Evolutionary conservation across 2,329 filamentous ascomycete species (phyloP).

Genomic region (Colletotrichum lupini): DNA sequence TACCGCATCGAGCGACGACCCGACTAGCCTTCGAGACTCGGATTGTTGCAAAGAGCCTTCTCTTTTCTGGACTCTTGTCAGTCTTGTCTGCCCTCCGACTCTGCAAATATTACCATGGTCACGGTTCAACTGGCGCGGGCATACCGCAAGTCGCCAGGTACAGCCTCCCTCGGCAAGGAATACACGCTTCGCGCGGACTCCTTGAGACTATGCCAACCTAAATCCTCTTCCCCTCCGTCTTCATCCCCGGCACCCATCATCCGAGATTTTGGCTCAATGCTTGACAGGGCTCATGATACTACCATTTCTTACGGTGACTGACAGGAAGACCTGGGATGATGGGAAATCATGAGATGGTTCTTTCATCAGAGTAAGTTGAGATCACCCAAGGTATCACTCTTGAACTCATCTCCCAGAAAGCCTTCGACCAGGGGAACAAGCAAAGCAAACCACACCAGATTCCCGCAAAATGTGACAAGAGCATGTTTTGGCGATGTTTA

Average conservation of each 20-base stretch:
- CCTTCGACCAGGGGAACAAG: no score
- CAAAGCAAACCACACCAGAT: background rate
- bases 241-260: slow-evolving; percentile 9
- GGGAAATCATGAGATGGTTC: no score
- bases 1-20: slow-evolving; percentile 3
- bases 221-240: background rate
- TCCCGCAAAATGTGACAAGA: background rate
- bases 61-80: background rate
- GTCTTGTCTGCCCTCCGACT: no score
- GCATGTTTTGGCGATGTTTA: slow-evolving; percentile 33
- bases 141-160: no score
- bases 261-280: slow-evolving; percentile 3
- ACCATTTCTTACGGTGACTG: background rate
- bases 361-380: background rate
- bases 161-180: background rate
- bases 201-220: slow-evolving; percentile 5
- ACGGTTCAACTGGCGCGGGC: background rate
- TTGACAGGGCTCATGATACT: slow-evolving; percentile 7
- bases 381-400: no score
- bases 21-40: slow-evolving; percentile 29
- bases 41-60: slow-evolving; percentile 19
- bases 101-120: background rate
- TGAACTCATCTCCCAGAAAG: no score
- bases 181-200: slow-evolving; percentile 20
- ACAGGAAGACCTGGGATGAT: background rate